Evolutionary conservation across 768 basidiomycete species (phyloP), one percentile per base, ranked within the genome.

Genomic region (Russula ochroleuca): DNA sequence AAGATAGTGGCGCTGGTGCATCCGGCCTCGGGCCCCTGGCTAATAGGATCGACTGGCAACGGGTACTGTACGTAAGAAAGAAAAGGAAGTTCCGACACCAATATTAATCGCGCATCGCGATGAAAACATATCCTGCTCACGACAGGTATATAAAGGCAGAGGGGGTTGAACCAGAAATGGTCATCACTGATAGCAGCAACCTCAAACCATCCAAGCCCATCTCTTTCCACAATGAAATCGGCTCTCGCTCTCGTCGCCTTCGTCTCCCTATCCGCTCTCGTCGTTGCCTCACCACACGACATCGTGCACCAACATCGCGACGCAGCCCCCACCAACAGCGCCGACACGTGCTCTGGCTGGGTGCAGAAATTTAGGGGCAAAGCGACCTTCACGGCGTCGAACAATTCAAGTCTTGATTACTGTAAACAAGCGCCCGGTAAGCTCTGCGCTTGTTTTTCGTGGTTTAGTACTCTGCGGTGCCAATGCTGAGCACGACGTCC

Each of bases 71-170:
- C 10, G 43, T 19, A 43, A 43, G 43, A n/a, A 43, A n/a, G 19
- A 9, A 43, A 43, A 9, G 3, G 19, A n/a, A n/a, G 43, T 9
- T 8, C n/a, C 41, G 1, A 43, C 43, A n/a, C 43, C n/a, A 10
- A 43, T 43, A 19, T 9, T 43, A 43, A 43, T 8, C 41, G 17
- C 19, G 19, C 41, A 43, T n/a, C 19, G 19, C 19, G 41, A 19
- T 3, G 0, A 43, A 43, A 43, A 43, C 19, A 37, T 31, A n/a
- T 19, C 10, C 9, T 9, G 43, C 19, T 43, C 19, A 43, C n/a
- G n/a, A 43, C 43, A 43, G n/a, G 8, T 9, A 45, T 51, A 63
- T 63, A 63, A 57, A 63, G 13, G 28, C 33, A 43, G 23, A 50
- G 49, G 49, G 25, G 25, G 15, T 31, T 15, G 13, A 28, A 15